Conservation (phyloP, 1,284 basidiomycete species). For the Apiotrichum laibachii region DNA sequence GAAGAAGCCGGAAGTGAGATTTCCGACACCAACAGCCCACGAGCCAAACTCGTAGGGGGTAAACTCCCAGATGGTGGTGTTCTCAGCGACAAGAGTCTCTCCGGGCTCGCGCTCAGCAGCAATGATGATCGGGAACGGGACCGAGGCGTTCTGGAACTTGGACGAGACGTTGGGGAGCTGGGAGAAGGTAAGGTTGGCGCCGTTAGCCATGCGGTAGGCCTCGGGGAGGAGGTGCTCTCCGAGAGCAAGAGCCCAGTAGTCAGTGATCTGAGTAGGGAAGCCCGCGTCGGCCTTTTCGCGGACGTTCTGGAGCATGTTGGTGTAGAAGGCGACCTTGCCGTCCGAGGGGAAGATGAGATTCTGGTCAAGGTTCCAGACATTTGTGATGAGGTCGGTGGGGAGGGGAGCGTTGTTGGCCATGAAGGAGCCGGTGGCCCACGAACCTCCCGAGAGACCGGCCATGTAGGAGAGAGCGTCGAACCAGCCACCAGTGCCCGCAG, state of each 20-base stretch:
- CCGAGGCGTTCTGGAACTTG: slow-evolving; percentile 29
- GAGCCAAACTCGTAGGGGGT: slow-evolving; percentile 55
- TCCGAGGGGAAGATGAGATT: slow-evolving; percentile 53
- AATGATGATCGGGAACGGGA: slow-evolving; percentile 53
- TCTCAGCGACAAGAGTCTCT: slow-evolving; percentile 46
- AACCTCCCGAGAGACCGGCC: slow-evolving; percentile 48
- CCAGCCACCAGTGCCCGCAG: slow-evolving; percentile 40
- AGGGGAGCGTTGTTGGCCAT: slow-evolving; percentile 43
- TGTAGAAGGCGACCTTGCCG: slow-evolving; percentile 51
- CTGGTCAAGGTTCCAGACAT: slow-evolving; percentile 52
- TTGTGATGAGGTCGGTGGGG: slow-evolving; percentile 39
- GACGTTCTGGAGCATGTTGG: slow-evolving; percentile 46
- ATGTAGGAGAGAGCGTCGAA: slow-evolving; percentile 47
- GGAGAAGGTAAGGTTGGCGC: slow-evolving; percentile 47
- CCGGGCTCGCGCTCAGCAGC: slow-evolving; percentile 54
- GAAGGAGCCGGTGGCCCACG: slow-evolving; percentile 47
- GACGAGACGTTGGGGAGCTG: slow-evolving; percentile 28
- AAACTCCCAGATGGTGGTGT: slow-evolving; percentile 54
- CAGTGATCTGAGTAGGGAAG: slow-evolving; percentile 49
- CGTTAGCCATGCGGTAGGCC: slow-evolving; percentile 39
- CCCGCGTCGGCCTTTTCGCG: slow-evolving; percentile 40
- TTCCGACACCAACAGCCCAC: slow-evolving; percentile 49
- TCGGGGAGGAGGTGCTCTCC: slow-evolving; percentile 46
- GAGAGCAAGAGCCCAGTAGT: slow-evolving; percentile 49
- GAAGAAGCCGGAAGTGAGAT: slow-evolving; percentile 45